Percentiles rank a stretch among this genome's conserved stretches.
Conservation (phyloP, 2,329 filamentous ascomycete genomes). For the Cladobotryum protrusum region DNA sequence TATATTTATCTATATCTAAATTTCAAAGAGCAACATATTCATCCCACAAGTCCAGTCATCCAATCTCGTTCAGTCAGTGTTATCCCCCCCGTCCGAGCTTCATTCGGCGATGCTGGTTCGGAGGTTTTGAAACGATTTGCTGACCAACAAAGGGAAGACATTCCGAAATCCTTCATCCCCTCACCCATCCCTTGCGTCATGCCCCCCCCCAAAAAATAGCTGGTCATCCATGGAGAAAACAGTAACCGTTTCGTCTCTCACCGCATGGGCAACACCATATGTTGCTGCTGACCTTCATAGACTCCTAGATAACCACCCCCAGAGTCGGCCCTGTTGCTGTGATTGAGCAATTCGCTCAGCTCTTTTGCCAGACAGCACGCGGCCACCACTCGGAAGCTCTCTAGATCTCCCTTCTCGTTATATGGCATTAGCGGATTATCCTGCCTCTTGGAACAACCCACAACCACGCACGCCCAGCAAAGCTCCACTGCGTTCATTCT, state of each 20-base stretch:
- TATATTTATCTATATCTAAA: too few relatives aligned
- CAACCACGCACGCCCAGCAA: conserved; percentile 29
- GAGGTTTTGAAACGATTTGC: too few relatives aligned
- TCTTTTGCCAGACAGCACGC: conserved; percentile 30
- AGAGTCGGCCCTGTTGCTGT: conserved; percentile 8
- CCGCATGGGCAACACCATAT: conserved; percentile 5
- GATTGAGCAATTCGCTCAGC: conserved; percentile 15
- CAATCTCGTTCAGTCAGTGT: too few relatives aligned
- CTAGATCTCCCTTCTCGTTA: conserved; percentile 16
- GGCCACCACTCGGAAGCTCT: conserved; percentile 34
- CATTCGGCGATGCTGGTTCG: too few relatives aligned
- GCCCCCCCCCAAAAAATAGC: not conserved
- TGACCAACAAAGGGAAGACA: too few relatives aligned
- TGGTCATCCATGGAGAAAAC: not conserved
- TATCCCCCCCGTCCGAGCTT: too few relatives aligned
- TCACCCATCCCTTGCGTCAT: not conserved
- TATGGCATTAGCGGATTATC: not conserved
- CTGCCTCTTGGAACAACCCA: conserved; percentile 17
- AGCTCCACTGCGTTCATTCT: conserved; percentile 26
- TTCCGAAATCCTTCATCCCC: too few relatives aligned
- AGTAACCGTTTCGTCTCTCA: conserved; percentile 8
- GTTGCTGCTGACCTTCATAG: not conserved
- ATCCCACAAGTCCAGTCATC: too few relatives aligned
- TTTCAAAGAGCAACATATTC: too few relatives aligned
- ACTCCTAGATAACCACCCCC: conserved; percentile 22